Evolutionary conservation across 192 early-diverging fungal species (phyloP).

Genomic region (Backusella circina): DNA sequence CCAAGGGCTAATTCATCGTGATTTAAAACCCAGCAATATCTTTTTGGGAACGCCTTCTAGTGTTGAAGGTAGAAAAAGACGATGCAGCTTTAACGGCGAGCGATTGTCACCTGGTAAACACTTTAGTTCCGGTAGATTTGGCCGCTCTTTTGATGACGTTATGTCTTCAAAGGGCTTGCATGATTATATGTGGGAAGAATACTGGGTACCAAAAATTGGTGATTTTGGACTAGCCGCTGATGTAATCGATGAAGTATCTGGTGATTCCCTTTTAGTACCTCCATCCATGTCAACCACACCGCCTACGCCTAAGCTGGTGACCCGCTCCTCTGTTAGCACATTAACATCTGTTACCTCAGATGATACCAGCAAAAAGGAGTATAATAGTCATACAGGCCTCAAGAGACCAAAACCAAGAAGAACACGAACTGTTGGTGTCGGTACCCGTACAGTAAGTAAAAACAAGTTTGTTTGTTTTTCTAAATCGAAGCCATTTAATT

Average conservation of each 20-base stretch:
- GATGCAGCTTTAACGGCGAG: background rate
- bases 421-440: conserved; percentile 60
- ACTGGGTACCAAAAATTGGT: conserved; percentile 77
- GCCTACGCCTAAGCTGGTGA: background rate
- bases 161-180: conserved; percentile 13
- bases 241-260: conserved; percentile 30
- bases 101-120: background rate
- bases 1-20: conserved; percentile 71
- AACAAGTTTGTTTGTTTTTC: background rate
- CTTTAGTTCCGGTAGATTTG: background rate
- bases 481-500: background rate
- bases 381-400: background rate
- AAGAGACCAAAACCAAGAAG: conserved; percentile 2
- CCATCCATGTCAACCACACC: background rate
- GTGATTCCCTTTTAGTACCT: conserved; percentile 6
- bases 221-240: conserved; percentile 94
- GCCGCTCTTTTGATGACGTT: conserved; percentile 12
- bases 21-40: conserved; percentile 72
- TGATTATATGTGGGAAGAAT: conserved; percentile 37
- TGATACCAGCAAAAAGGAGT: background rate
- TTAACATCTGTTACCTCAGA: background rate
- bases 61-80: background rate
- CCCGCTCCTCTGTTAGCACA: background rate
- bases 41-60: conserved; percentile 47
- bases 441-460: conserved; percentile 64